Conservation (phyloP, 2,329 filamentous ascomycete species). For the Pyricularia sp. region DNA sequence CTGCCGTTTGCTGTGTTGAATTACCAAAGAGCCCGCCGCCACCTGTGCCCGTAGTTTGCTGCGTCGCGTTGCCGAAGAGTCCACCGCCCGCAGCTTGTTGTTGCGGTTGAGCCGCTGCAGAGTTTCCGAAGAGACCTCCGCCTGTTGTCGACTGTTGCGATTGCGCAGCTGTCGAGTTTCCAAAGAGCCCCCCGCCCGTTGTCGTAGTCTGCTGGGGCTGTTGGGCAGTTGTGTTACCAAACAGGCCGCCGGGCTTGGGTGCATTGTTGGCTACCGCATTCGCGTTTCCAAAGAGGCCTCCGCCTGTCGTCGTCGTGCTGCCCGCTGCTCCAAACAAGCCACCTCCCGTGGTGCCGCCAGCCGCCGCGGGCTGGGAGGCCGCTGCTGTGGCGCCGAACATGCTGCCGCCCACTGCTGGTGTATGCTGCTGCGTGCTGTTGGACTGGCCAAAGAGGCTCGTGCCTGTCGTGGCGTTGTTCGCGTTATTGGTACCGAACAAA, state of each 20-base stretch:
- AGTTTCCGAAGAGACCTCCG: slow-evolving; percentile 20
- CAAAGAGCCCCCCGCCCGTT: slow-evolving; percentile 19
- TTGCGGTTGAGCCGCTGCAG: slow-evolving; percentile 10
- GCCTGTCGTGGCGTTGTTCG: background rate
- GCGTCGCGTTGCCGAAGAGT: slow-evolving; percentile 19
- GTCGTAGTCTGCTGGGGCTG: slow-evolving; percentile 12
- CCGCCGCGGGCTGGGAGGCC: slow-evolving; percentile 11
- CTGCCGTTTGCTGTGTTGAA: slow-evolving; percentile 15
- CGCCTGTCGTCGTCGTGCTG: background rate
- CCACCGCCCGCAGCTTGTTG: slow-evolving; percentile 12
- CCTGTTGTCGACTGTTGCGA: slow-evolving; percentile 17
- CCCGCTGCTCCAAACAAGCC: background rate
- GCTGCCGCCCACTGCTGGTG: slow-evolving; percentile 2
- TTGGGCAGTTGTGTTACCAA: slow-evolving; percentile 7
- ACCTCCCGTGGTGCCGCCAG: slow-evolving; percentile 1
- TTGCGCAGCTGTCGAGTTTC: slow-evolving; percentile 15
- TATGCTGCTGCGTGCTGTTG: slow-evolving; percentile 9
- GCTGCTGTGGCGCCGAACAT: slow-evolving; percentile 11
- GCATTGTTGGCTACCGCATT: background rate
- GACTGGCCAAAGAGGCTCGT: background rate
- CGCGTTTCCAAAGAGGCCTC: slow-evolving; percentile 1
- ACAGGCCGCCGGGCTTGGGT: background rate
- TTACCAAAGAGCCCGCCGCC: slow-evolving; percentile 12
- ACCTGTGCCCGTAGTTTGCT: slow-evolving; percentile 16
- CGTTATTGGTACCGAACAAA: slow-evolving; percentile 8